phyloP scores from a whole-genome alignment of 805 yeast genomes.

The Yamadazyma scolyti region DNA sequence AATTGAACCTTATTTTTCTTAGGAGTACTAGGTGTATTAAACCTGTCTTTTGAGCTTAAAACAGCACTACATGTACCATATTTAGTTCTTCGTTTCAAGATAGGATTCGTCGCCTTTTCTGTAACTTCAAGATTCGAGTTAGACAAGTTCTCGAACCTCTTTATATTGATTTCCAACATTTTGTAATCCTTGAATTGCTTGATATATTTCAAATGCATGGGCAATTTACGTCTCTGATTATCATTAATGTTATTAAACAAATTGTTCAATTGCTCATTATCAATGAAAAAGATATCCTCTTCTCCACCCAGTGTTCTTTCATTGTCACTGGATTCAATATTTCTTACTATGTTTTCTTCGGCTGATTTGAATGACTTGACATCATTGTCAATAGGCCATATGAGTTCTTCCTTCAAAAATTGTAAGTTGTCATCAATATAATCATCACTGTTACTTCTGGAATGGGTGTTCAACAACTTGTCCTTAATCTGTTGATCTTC shows the following conservation, averaged over 20 bases:
- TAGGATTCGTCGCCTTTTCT: conserved; percentile 9
- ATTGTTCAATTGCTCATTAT: conserved; percentile 22
- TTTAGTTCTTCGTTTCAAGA: conserved; percentile 9
- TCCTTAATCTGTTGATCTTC: conserved; percentile 36
- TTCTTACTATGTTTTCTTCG: conserved; percentile 3
- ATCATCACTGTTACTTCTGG: conserved; percentile 17
- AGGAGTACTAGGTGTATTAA: background rate
- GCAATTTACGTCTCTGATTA: conserved; percentile 21
- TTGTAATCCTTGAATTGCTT: conserved; percentile 35
- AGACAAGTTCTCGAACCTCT: conserved; percentile 26
- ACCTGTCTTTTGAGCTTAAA: conserved; percentile 2
- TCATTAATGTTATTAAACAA: conserved; percentile 21
- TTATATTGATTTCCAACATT: conserved; percentile 24
- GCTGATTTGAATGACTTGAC: conserved; percentile 9
- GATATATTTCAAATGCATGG: conserved; percentile 30
- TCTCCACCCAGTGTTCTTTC: conserved; percentile 6
- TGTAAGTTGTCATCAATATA: conserved; percentile 30
- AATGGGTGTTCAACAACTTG: conserved; percentile 5
- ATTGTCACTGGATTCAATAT: conserved; percentile 4
- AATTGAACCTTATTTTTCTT: conserved; percentile 35
- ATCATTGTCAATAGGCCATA: conserved; percentile 17
- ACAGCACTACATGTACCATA: conserved; percentile 1
- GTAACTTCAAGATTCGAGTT: conserved; percentile 4
- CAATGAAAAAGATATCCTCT: conserved; percentile 17
- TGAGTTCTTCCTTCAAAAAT: conserved; percentile 23